Conservation (phyloP, 176 grass and related monocot genomes). For the Aegilops speltoides region DNA sequence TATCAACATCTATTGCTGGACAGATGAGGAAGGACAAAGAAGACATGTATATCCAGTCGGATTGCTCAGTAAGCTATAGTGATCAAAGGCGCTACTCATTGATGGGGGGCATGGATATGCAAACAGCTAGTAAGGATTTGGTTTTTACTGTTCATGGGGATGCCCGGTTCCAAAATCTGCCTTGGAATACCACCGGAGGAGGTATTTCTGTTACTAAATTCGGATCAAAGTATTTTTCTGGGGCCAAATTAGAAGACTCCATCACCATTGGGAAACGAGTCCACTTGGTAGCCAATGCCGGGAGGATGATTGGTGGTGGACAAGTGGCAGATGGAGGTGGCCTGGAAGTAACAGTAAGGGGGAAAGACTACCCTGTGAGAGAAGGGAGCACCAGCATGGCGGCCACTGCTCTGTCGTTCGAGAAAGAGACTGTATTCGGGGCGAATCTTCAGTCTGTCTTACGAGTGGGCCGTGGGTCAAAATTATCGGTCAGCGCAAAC, state of each 20-base stretch:
- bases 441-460: conserved; percentile 75
- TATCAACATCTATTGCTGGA: conserved; percentile 50
- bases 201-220: conserved; percentile 81
- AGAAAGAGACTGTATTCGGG: conserved; percentile 64
- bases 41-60: conserved; percentile 79
- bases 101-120: conserved; percentile 56
- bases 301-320: conserved; percentile 66
- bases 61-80: conserved; percentile 55
- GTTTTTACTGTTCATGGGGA: conserved; percentile 67
- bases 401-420: conserved; percentile 50
- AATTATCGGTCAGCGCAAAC: conserved; percentile 68
- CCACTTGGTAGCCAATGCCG: conserved; percentile 40
- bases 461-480: conserved; percentile 48
- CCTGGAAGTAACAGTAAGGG: conserved; percentile 62
- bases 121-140: conserved; percentile 73
- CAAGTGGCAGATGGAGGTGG: conserved; percentile 70
- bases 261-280: conserved; percentile 48
- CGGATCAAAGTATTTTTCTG: conserved; percentile 60
- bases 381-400: conserved; percentile 58
- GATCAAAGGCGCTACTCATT: conserved; percentile 42
- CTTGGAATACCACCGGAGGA: conserved; percentile 64
- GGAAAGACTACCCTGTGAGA: conserved; percentile 81
- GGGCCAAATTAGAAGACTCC: conserved; percentile 74
- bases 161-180: conserved; percentile 54
- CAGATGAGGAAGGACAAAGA: conserved; percentile 96